Evolutionary conservation across 75 land plant species (phyloP).

Genomic region (Selaginella tamariscina): DNA sequence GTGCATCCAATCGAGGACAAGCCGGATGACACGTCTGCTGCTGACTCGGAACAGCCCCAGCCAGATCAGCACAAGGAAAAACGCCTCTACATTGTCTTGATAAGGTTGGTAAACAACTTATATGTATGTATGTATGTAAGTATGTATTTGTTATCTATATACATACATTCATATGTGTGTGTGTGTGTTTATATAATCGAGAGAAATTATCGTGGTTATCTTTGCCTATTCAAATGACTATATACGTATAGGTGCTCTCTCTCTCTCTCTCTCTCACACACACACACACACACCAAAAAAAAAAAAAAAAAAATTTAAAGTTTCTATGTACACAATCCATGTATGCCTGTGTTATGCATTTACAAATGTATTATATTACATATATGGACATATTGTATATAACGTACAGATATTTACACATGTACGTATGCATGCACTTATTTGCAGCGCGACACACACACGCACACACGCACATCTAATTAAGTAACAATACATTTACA

Average conservation of each 20-base stretch:
- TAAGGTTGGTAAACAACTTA: conserved; percentile 36
- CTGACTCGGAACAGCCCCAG: neutral
- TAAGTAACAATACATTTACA: conserved; percentile 20
- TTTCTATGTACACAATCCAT: no score
- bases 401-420: neutral
- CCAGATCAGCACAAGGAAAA: conserved; percentile 10
- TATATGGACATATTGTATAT: no score
- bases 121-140: neutral
- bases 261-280: no score
- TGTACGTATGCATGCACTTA: neutral
- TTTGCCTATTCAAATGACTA: no score
- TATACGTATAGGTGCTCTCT: no score
- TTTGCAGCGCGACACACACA: neutral
- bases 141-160: neutral
- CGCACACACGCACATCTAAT: conserved; percentile 4
- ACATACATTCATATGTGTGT: no score
- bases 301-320: no score
- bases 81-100: conserved; percentile 56
- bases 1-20: neutral
- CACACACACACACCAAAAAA: no score
- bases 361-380: no score
- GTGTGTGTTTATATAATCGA: no score
- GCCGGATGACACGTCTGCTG: neutral
- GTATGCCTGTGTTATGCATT: no score
- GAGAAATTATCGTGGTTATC: no score